phyloP scores from a whole-genome alignment of 306 rosid genomes.

The Elaeagnus macrophylla region DNA sequence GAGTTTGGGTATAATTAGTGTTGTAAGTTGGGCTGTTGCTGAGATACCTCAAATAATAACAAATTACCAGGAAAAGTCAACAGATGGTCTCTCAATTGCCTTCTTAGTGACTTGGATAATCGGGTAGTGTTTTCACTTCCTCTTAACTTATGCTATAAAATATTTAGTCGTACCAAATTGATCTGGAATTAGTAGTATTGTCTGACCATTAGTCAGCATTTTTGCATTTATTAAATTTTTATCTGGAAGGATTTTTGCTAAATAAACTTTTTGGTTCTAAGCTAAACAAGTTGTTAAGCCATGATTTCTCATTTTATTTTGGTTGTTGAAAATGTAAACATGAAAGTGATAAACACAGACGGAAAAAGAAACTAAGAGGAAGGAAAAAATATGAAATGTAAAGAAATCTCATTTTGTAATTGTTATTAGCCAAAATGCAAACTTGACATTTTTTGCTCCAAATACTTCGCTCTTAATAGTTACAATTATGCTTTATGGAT shows the following conservation, averaged over 20 bases:
- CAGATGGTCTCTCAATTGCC: slow-evolving; percentile 58
- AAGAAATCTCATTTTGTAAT: too few relatives aligned
- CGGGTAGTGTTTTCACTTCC: slow-evolving; percentile 35
- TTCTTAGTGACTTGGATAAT: slow-evolving; percentile 78
- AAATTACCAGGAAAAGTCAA: slow-evolving; percentile 50
- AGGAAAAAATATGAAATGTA: too few relatives aligned
- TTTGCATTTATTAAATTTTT: background rate
- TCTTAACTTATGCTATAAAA: slow-evolving; percentile 1
- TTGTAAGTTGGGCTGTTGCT: slow-evolving; percentile 64
- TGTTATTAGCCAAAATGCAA: too few relatives aligned
- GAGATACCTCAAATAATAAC: slow-evolving; percentile 82
- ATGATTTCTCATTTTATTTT: too few relatives aligned
- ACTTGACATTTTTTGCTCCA: too few relatives aligned
- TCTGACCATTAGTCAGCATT: background rate
- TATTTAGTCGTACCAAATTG: background rate
- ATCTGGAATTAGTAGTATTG: background rate
- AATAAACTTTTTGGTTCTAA: background rate
- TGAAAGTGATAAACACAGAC: too few relatives aligned
- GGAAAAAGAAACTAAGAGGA: too few relatives aligned
- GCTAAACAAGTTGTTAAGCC: background rate
- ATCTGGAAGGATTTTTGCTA: too few relatives aligned
- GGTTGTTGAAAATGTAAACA: too few relatives aligned
- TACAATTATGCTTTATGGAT: too few relatives aligned
- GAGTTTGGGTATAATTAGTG: slow-evolving; percentile 51
- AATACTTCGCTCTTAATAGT: too few relatives aligned